Evolutionary conservation across 2,329 filamentous ascomycete genomes (phyloP).

Genomic region (Amauroascus niger): DNA sequence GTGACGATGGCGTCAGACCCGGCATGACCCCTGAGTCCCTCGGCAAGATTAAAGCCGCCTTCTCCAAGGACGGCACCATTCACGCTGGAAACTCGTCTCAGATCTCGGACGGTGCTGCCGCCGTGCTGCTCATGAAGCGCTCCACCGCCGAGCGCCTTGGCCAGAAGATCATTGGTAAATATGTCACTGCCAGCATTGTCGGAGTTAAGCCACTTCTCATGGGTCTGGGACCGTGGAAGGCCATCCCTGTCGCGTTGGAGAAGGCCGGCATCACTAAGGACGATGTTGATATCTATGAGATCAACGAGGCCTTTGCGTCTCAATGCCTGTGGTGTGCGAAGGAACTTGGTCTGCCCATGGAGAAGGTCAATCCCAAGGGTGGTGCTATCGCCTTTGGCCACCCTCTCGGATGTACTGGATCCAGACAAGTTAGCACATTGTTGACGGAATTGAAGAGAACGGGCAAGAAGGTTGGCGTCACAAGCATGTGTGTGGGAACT

Average conservation of each 20-base stretch:
- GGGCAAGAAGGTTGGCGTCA: conserved; percentile 76
- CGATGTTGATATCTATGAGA: conserved; percentile 95
- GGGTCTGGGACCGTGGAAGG: conserved; percentile 91
- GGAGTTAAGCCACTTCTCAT: conserved; percentile 90
- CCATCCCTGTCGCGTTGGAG: conserved; percentile 82
- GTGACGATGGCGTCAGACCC: conserved; percentile 77
- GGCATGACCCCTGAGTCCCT: conserved; percentile 81
- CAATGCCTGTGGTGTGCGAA: conserved; percentile 92
- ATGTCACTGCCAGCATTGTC: conserved; percentile 71
- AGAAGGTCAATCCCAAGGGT: conserved; percentile 96
- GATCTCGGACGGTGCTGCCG: conserved; percentile 90
- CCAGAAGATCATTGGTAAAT: conserved; percentile 86
- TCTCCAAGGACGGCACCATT: conserved; percentile 83
- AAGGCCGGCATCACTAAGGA: conserved; percentile 78
- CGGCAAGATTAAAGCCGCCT: conserved; percentile 82
- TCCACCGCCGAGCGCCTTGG: conserved; percentile 79
- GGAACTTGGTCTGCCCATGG: conserved; percentile 67
- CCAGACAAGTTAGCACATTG: conserved; percentile 84
- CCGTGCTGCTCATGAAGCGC: conserved; percentile 91
- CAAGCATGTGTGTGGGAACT: conserved; percentile 92
- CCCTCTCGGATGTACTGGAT: conserved; percentile 87
- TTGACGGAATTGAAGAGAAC: conserved; percentile 81
- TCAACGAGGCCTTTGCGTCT: conserved; percentile 96
- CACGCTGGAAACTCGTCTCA: conserved; percentile 95
- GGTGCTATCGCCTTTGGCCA: conserved; percentile 94